Evolutionary conservation across 2,329 filamentous ascomycete genomes (phyloP), one percentile per base, ranked within the genome.

Genomic region (Xylogone sp.): DNA sequence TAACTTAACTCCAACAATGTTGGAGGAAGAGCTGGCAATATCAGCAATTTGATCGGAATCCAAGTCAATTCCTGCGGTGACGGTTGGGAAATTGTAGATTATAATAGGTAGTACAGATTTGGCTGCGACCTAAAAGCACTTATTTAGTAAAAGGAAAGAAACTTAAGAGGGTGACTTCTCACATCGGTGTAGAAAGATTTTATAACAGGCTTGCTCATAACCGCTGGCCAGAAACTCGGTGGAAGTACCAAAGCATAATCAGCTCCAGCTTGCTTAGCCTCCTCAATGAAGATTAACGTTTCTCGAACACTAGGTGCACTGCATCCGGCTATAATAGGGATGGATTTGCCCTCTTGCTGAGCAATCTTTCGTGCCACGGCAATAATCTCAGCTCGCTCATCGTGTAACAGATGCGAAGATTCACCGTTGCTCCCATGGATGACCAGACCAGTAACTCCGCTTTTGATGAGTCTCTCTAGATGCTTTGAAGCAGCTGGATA

Each of bases 371-470:
- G 71, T 16, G 34, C 34, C 4, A 16, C n/a, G n/a, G 6, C 6
- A n/a, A 81, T 87, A 56, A 89, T 75, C 49, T 76, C 70, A 48
- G 79, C 77, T 46, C 86, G 78, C 67, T 90, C 86, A n/a, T 78
- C 74, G 56, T 79, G 81, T 48, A 80, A 79, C 9, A 89, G 74
- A 62, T 89, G 85, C 2, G 86, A 84, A 0, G 86, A 86, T 70
- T 90, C 87, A 61, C 86, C 87, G 63, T 89, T 90, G 60, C 83
- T 87, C 39, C 86, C 85, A 65, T 88, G 85, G 3, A 82, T 83
- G 19, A 87, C 81, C 48, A 90, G 73, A 43, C 86, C 86, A 18
- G 83, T 76, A 42, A 89, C 76, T 31, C 84, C 85, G 20, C 83
- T 77, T 51, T 78, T 68, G 44, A 81, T 83, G 2, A 89, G 77